These are phyloP conservation scores for Trichoderma gracile DNA, from an alignment of 2,329 filamentous ascomycete genomes.

Conservation along the genomic window DNA sequence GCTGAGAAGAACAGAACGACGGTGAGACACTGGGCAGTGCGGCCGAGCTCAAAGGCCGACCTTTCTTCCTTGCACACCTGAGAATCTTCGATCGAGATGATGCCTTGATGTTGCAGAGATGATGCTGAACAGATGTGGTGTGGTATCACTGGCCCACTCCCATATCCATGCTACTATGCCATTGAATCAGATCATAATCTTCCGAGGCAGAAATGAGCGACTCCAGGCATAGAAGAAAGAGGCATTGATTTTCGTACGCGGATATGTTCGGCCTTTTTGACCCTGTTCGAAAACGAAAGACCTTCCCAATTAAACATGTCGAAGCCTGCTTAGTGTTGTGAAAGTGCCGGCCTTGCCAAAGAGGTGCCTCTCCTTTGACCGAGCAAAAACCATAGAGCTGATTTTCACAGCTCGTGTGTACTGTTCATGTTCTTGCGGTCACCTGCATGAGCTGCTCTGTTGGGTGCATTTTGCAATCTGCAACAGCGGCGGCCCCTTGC, in stretches of 20 bases:
- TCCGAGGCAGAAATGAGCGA: background rate
- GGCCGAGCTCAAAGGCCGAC: slow-evolving; percentile 1
- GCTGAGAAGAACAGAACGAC: background rate
- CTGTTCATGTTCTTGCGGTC: slow-evolving; percentile 1
- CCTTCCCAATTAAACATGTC: slow-evolving; percentile 15
- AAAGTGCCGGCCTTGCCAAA: background rate
- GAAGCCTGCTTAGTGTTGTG: background rate
- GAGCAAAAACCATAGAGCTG: background rate
- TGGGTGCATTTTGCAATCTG: slow-evolving; percentile 9
- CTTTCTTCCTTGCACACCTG: background rate
- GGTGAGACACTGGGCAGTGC: background rate
- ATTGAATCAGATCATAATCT: slow-evolving; percentile 14
- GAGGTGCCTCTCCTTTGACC: background rate
- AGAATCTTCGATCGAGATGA: background rate
- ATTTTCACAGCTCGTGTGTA: slow-evolving; percentile 1
- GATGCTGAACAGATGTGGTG: background rate
- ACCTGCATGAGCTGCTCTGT: background rate
- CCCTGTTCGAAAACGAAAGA: background rate
- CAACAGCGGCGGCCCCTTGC: background rate
- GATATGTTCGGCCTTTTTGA: background rate
- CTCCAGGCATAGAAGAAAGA: background rate
- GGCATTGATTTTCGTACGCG: background rate
- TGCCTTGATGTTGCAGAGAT: background rate
- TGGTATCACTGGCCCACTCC: background rate
- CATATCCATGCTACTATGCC: background rate